These are phyloP conservation scores for Paradendryphiella salina DNA, from an alignment of 2,329 filamentous ascomycete species.

Conservation along the genomic window DNA sequence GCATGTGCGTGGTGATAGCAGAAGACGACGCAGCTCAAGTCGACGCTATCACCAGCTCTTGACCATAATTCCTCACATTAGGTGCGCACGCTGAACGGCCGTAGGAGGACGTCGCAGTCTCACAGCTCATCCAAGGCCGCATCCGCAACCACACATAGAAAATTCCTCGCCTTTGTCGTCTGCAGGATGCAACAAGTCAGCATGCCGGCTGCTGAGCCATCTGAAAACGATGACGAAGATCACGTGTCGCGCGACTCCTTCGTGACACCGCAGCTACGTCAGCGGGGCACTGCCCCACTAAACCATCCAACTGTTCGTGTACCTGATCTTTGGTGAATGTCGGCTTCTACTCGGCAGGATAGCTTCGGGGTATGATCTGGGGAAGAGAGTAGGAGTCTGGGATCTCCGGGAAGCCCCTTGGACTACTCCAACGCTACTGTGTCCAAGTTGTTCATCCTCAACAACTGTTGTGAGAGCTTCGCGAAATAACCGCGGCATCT, in stretches of 20 bases:
- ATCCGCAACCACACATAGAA: neutral
- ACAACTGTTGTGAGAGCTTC: neutral
- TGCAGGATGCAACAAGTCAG: neutral
- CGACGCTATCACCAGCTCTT: neutral
- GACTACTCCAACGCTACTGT: neutral
- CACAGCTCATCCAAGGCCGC: neutral
- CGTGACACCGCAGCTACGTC: constrained; percentile 20
- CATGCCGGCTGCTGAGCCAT: neutral
- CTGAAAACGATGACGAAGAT: constrained; percentile 17
- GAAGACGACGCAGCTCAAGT: neutral
- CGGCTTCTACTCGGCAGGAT: neutral
- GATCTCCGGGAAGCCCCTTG: neutral
- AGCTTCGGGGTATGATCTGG: neutral
- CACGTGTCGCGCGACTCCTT: constrained; percentile 24
- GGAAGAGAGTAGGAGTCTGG: neutral
- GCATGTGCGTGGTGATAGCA: neutral
- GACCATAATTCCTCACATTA: neutral
- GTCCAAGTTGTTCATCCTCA: neutral
- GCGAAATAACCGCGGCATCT: neutral
- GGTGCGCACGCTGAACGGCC: neutral
- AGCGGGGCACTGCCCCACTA: constrained; percentile 14
- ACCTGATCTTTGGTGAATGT: neutral
- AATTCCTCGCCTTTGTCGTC: neutral
- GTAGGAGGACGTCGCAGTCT: constrained; percentile 3
- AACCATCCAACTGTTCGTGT: neutral